These are phyloP conservation scores for Chaetoscypha palmicola DNA, from an alignment of 2,329 filamentous ascomycete genomes.

Conservation along the genomic window DNA sequence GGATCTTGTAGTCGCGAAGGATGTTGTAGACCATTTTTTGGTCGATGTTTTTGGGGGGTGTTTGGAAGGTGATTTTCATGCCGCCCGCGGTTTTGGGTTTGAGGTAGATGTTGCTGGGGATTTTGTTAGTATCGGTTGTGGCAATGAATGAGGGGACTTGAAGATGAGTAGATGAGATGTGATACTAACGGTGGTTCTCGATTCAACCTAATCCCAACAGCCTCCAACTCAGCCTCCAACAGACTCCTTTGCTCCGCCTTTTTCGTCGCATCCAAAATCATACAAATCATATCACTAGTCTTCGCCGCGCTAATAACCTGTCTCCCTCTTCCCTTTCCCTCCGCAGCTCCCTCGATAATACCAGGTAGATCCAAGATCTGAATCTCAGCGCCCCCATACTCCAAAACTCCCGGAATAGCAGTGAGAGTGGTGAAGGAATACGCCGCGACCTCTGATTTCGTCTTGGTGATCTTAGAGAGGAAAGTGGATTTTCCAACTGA, in stretches of 20 bases:
- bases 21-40: constrained; percentile 99
- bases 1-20: constrained; percentile 94
- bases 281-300: constrained; percentile 93
- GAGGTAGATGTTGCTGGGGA: constrained; percentile 81
- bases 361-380: constrained; percentile 95
- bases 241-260: constrained; percentile 85
- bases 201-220: constrained; percentile 91
- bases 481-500: constrained; percentile 99
- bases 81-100: constrained; percentile 94
- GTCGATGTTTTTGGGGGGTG: constrained; percentile 82
- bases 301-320: constrained; percentile 98
- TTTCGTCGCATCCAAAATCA: constrained; percentile 96
- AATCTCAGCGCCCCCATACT: constrained; percentile 97
- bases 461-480: constrained; percentile 97
- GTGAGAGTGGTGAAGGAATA: constrained; percentile 98
- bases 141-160: background rate
- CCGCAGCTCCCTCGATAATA: constrained; percentile 94
- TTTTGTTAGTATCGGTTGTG: constrained; percentile 7
- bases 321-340: constrained; percentile 90
- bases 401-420: constrained; percentile 91
- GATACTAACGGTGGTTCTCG: constrained; percentile 71
- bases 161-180: background rate
- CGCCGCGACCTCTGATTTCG: constrained; percentile 88
- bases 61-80: constrained; percentile 96
- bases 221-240: constrained; percentile 86